Conservation (phyloP, 176 grass and related monocot genomes). For the Musa troglodytarum region DNA sequence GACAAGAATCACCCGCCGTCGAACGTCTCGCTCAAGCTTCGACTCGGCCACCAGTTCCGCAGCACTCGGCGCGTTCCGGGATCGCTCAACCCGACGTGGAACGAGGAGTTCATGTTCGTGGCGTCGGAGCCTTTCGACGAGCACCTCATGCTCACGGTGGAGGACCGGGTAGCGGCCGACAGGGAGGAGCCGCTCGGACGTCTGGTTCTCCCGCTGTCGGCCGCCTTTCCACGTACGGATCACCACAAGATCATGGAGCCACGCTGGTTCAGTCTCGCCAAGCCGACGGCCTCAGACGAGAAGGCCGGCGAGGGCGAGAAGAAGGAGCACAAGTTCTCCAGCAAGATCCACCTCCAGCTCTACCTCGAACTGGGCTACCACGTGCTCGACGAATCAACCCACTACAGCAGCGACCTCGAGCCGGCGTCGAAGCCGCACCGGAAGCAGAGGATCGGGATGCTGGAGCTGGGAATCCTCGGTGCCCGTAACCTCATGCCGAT, state of each 20-base stretch:
- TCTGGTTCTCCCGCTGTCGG: constrained; percentile 27
- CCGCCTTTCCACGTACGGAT: constrained; percentile 31
- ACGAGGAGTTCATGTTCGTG: constrained; percentile 83
- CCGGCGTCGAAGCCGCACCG: constrained; percentile 50
- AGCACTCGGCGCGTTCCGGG: constrained; percentile 27
- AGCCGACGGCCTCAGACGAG: constrained; percentile 24
- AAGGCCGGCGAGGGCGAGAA: constrained; percentile 24
- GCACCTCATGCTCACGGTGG: constrained; percentile 57
- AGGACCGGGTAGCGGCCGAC: constrained; percentile 39
- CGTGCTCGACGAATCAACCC: constrained; percentile 73
- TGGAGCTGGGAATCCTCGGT: constrained; percentile 70
- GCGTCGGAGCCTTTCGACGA: constrained; percentile 67
- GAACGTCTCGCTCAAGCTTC: constrained; percentile 35
- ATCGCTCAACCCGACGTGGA: constrained; percentile 45
- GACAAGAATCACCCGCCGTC: constrained; percentile 32
- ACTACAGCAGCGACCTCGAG: constrained; percentile 69
- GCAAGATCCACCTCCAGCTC: constrained; percentile 25
- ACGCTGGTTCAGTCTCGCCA: constrained; percentile 58
- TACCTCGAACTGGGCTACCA: constrained; percentile 82
- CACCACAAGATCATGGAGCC: constrained; percentile 29
- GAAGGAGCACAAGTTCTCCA: constrained; percentile 41
- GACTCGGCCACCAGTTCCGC: constrained; percentile 35
- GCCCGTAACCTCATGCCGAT: constrained; percentile 25
- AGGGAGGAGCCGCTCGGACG: constrained; percentile 40
- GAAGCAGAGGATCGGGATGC: constrained; percentile 47